A percentile compares a stretch with the other conserved stretches of the same genome.
Conservation (phyloP, 305 asterid species). For the Plantago coronopus region DNA sequence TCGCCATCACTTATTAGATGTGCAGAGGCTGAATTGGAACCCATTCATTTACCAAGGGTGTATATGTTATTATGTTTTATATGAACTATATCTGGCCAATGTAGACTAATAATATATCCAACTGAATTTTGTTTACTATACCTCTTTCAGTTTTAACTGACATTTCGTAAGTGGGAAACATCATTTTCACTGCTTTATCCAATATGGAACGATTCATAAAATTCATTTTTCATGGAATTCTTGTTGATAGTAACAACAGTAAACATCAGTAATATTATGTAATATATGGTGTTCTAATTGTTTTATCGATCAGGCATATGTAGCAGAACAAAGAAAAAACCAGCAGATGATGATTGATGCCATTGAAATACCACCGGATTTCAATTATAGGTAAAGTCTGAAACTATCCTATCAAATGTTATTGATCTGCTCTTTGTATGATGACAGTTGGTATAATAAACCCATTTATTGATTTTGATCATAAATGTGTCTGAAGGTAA, state of each 20-base stretch:
- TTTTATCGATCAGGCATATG: conserved; percentile 59
- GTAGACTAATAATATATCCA: too few relatives aligned
- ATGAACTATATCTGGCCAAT: too few relatives aligned
- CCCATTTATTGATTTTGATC: conserved; percentile 10
- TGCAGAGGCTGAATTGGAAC: conserved; percentile 12
- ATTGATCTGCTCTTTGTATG: conserved; percentile 2
- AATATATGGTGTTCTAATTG: conserved; percentile 11
- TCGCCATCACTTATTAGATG: conserved; percentile 8
- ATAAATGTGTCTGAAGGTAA: conserved; percentile 15
- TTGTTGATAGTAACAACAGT: not conserved
- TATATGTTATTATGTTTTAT: too few relatives aligned
- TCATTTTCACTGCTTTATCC: too few relatives aligned
- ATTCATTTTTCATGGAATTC: conserved; percentile 1
- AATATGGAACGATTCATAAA: not conserved
- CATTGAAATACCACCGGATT: conserved; percentile 59
- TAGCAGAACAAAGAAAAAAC: conserved; percentile 74
- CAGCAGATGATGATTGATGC: conserved; percentile 59
- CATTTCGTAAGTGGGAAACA: too few relatives aligned
- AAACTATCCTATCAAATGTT: conserved; percentile 8
- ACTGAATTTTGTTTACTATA: too few relatives aligned
- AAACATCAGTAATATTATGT: conserved; percentile 3
- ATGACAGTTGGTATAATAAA: not conserved
- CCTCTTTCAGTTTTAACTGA: too few relatives aligned
- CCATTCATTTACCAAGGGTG: too few relatives aligned
- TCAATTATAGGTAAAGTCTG: conserved; percentile 75